Conservation (phyloP, 306 rosid genomes). For the Medicago arabica region DNA sequence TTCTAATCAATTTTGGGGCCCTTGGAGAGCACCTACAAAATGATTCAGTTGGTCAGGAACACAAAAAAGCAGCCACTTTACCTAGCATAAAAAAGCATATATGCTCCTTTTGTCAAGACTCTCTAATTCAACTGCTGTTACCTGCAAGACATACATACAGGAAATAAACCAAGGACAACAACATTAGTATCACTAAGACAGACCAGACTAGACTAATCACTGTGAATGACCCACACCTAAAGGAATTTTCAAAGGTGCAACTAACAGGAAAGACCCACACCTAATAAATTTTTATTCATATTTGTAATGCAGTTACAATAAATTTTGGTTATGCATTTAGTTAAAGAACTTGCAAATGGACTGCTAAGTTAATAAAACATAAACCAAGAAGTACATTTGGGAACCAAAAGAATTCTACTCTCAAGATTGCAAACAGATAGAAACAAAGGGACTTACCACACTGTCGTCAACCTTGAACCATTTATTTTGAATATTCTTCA, state of each 20-base stretch:
- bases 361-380: background rate
- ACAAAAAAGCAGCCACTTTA: conserved; percentile 40
- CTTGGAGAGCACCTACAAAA: conserved; percentile 84
- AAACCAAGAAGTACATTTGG: background rate
- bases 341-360: background rate
- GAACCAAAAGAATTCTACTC: conserved; percentile 10
- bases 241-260: background rate
- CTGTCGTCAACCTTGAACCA: conserved; percentile 99
- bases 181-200: background rate
- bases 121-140: conserved; percentile 73
- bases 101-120: conserved; percentile 84
- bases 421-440: conserved; percentile 27
- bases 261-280: background rate
- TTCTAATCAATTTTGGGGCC: conserved; percentile 84
- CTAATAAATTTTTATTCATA: conserved; percentile 7
- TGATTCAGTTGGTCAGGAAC: conserved; percentile 28
- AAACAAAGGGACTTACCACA: conserved; percentile 57
- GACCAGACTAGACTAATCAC: background rate
- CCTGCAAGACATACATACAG: conserved; percentile 56
- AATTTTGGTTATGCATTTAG: conserved; percentile 10
- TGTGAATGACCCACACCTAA: background rate
- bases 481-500: conserved; percentile 82
- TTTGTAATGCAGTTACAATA: conserved; percentile 1
- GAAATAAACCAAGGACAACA: background rate
- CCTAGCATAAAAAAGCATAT: conserved; percentile 97